Evolutionary conservation across 768 basidiomycete species (phyloP), one percentile per base, ranked within the genome.

Genomic region (Dacryopinax primogenitus): DNA sequence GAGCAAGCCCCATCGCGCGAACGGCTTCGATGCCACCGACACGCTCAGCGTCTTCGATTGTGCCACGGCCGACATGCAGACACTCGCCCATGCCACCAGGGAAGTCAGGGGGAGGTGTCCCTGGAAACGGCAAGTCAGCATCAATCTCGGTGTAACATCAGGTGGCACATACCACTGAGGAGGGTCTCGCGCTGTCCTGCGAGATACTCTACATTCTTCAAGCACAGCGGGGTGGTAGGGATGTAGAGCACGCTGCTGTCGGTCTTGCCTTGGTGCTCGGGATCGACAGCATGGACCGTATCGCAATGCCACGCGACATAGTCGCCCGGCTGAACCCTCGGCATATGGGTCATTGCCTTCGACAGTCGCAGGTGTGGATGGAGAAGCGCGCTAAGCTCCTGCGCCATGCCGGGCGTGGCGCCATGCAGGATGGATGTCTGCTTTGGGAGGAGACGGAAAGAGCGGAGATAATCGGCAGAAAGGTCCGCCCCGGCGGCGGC

Each of bases 281-380:
- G 63, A 16, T 71, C 71, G 32, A 70, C 69, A 21, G 69, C 63
- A 63, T 70, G 69, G 41, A 70, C 63, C 32, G 68, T 67, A 41
- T 69, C 67, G 45, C 63, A 65, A 23, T 70, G 67, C 62, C 23
- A 51, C n/a, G 45, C 21, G 26, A 63, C 73, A 62, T 74, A 72
- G 65, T 74, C 72, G 6, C 75, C 75, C 0, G 75, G 74, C 39
- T 68, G 62, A n/a, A 76, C 74, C 9, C 33, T 64, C 1, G 74
- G 74, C 32, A 74, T 66, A 34, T 70, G 69, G 37, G 70, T 68
- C 74, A 76, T 75, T 2, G 71, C 72, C 44, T 71, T 63, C 0
- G 45, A 63, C 9, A 76, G 66, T 44, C 70, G 62, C 7, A 76
- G 68, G 66, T 76, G 74, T 0, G 75, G 74, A 65, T 76, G 75